phyloP scores from a whole-genome alignment of 257 asterid genomes.

The Ehretia macrophylla region DNA sequence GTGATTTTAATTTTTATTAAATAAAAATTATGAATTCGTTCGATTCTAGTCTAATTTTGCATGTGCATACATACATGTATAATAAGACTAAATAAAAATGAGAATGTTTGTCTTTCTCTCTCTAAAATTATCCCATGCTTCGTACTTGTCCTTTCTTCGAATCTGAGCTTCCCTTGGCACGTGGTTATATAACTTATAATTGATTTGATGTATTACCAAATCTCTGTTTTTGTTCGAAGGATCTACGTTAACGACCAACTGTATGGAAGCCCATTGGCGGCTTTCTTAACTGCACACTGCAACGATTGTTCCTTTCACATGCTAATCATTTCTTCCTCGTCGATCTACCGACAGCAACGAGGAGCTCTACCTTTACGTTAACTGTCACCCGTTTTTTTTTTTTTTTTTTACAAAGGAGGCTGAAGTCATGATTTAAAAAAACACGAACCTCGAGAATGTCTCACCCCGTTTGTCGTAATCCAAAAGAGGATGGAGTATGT shows the following conservation, averaged over 20 bases:
- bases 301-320: conserved; percentile 35
- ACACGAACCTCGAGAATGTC: too few relatives aligned
- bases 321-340: conserved; percentile 11
- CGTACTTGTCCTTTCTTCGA: conserved; percentile 30
- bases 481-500: too few relatives aligned
- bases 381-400: too few relatives aligned
- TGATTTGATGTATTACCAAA: conserved; percentile 30
- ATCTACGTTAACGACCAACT: too few relatives aligned
- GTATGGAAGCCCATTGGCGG: conserved; percentile 30
- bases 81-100: not conserved
- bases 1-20: too few relatives aligned
- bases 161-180: conserved; percentile 38
- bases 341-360: conserved; percentile 2
- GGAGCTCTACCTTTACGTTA: not conserved
- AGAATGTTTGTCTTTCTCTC: not conserved
- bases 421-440: too few relatives aligned
- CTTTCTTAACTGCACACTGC: conserved; percentile 27
- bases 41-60: too few relatives aligned
- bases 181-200: conserved; percentile 13
- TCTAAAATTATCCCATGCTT: conserved; percentile 25
- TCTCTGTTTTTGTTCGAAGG: too few relatives aligned
- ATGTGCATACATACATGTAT: not conserved
- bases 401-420: too few relatives aligned
- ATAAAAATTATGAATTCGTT: too few relatives aligned
- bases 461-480: too few relatives aligned